Percentiles rank a stretch among this genome's conserved stretches.
Conservation (phyloP, 345 rosid genomes). For the Populus nigra region DNA sequence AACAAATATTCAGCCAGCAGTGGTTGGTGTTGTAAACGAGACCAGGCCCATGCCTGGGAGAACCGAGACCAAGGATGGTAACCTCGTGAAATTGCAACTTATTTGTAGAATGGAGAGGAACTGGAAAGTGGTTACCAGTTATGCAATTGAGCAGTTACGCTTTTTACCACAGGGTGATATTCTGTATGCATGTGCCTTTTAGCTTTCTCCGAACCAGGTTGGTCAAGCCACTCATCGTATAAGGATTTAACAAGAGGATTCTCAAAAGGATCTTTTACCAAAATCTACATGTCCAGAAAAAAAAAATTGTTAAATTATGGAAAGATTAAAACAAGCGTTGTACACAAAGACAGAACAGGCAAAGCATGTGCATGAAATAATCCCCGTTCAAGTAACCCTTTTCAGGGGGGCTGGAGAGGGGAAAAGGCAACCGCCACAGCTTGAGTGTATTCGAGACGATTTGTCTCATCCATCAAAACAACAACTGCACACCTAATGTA, state of each 20-base stretch:
- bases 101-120: not conserved
- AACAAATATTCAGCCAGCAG: not conserved
- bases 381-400: not conserved
- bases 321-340: not conserved
- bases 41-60: not conserved
- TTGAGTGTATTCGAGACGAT: not conserved
- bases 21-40: not conserved
- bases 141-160: constrained; percentile 63
- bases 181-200: constrained; percentile 69
- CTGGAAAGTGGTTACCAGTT: constrained; percentile 53
- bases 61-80: not conserved
- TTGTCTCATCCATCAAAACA: not conserved
- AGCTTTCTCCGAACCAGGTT: constrained; percentile 80
- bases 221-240: constrained; percentile 80
- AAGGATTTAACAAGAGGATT: constrained; percentile 63
- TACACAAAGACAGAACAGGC: not conserved
- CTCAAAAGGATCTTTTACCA: constrained; percentile 63
- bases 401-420: not conserved
- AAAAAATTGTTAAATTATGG: not conserved
- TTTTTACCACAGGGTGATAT: constrained; percentile 83
- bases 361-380: not conserved
- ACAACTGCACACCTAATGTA: not conserved
- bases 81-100: not conserved
- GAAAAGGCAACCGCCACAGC: not conserved
- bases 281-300: constrained; percentile 35